Percentiles rank a stretch among this genome's conserved stretches.
These are phyloP conservation scores for Didymella lethalis DNA, from an alignment of 2,329 filamentous ascomycete genomes.

Conservation along the genomic window DNA sequence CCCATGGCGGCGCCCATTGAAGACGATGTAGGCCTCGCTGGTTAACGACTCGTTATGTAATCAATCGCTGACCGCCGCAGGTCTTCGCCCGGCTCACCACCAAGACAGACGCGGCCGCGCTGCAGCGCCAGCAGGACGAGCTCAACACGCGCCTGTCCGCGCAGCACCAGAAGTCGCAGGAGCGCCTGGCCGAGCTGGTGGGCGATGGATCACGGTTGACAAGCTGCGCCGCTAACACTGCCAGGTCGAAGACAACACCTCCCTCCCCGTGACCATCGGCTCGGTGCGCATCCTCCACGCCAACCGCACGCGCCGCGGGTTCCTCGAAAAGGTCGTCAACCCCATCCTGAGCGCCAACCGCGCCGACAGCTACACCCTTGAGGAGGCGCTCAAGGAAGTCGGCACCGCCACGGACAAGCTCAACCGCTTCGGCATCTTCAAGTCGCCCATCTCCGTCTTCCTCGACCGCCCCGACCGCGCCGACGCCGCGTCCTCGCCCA, in stretches of 20 bases:
- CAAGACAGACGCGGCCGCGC: constrained; percentile 65
- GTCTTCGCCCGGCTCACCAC: constrained; percentile 68
- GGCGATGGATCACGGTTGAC: constrained; percentile 16
- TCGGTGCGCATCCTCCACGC: constrained; percentile 85
- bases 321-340: constrained; percentile 81
- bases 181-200: constrained; percentile 71
- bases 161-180: constrained; percentile 69
- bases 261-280: constrained; percentile 86
- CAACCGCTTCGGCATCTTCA: constrained; percentile 84
- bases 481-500: constrained; percentile 73
- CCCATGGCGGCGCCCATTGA: constrained; percentile 55
- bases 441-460: constrained; percentile 81
- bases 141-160: constrained; percentile 65
- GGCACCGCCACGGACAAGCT: constrained; percentile 76
- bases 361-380: constrained; percentile 75
- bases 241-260: constrained; percentile 81
- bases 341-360: constrained; percentile 76
- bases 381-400: constrained; percentile 76
- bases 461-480: constrained; percentile 77
- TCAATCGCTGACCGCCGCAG: constrained; percentile 46
- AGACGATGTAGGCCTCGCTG: constrained; percentile 54
- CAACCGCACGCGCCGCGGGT: constrained; percentile 79
- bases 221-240: not conserved
- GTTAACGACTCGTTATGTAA: not conserved
- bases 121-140: constrained; percentile 67